Conservation (phyloP, 2,329 filamentous ascomycete species). For the Calonectria hawksworthii region DNA sequence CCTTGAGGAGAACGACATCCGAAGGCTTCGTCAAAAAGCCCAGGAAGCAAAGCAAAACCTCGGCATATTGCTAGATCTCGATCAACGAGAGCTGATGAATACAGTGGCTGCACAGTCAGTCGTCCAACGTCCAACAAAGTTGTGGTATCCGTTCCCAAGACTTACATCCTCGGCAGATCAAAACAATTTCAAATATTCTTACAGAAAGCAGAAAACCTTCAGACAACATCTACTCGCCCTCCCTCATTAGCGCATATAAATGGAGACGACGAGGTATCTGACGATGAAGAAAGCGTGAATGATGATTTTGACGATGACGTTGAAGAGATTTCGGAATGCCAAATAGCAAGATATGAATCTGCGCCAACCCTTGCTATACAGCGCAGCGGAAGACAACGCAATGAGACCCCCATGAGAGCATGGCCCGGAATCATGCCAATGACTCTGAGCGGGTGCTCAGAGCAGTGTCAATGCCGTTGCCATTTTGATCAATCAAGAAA, state of each 20-base stretch:
- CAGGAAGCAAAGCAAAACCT: not conserved
- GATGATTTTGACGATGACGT: not conserved
- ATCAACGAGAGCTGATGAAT: not conserved
- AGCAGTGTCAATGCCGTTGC: not conserved
- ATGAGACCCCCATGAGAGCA: too few species aligned
- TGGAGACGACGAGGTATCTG: not conserved
- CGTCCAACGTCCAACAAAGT: not conserved
- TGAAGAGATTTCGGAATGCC: not conserved
- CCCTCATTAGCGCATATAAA: too few species aligned
- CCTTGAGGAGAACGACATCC: not conserved
- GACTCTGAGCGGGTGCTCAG: not conserved
- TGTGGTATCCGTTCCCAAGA: too few species aligned
- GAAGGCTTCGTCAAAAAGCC: not conserved
- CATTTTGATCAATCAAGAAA: not conserved
- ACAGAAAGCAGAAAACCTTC: not conserved
- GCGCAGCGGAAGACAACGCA: not conserved
- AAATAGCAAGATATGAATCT: not conserved
- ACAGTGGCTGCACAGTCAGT: not conserved
- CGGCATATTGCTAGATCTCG: not conserved
- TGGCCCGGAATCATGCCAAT: not conserved
- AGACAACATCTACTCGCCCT: too few species aligned
- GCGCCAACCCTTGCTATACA: too few species aligned
- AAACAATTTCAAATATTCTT: not conserved
- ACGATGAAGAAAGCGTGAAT: not conserved
- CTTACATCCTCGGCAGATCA: not conserved